Base-by-base conservation (phyloP, 139 green algal species). In the Picochlorum costavermella region DNA sequence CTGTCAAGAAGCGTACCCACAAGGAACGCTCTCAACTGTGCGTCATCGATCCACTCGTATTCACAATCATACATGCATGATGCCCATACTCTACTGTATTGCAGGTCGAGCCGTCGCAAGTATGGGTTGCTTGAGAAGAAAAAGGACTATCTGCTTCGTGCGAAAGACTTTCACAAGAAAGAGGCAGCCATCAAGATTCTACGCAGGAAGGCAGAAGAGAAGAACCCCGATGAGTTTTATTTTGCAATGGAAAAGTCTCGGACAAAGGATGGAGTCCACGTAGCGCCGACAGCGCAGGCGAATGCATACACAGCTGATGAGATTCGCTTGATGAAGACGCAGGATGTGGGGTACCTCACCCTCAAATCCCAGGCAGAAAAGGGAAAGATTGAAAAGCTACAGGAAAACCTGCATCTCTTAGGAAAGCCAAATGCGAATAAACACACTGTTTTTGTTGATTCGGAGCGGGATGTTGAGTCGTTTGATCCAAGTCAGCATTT, bases 181-280 rank as follows among this genome's bases (percentile, higher is more conserved):
- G 83, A 97, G 59, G 76, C 89, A 14, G 72, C 84, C 4, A 76
- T 98, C 58, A 87, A 95, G 84, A 51, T 57, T 25, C 77, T 97
- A 44, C 77, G 81, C 31, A 68, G 74, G 43, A 98, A 98, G 69
- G 92, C 92, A 16, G 90, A 95, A 67, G 74, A 95, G 65, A 84
- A 90, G 58, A 98, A 98, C 71, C 90, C 90, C 4, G 92, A 98
- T 84, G 92, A 98, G 79, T 98, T 98, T 73, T 97, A 98, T 75
- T 96, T 97, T 77, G 91, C 79, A 0, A 98, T 98, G 92, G 75
- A 96, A 71, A 92, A 90, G 40, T 57, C 68, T 1, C 64, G 71
- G 4, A 97, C 90, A 0, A 82, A 83, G 57, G 82, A 84, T 36
- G 92, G 92, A 8, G 81, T 98, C 37, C 89, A 96, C 64, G 48